These are phyloP conservation scores for Gossypium anomalum DNA, from an alignment of 345 rosid species.

Conservation along the genomic window DNA sequence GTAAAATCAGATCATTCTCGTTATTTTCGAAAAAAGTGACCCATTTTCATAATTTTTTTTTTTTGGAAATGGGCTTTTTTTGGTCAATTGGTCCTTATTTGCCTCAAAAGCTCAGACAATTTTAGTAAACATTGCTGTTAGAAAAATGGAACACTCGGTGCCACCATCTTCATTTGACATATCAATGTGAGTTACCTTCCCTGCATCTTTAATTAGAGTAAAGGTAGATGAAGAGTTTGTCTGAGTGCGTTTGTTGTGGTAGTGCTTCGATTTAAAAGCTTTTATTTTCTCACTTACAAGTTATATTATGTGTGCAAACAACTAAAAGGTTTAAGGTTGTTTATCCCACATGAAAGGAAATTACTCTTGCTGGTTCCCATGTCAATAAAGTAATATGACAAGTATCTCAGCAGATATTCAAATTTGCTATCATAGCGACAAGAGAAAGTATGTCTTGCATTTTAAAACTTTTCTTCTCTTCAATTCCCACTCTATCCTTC, in stretches of 20 bases:
- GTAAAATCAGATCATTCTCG: too few relatives aligned
- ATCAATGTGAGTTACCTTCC: conserved; percentile 53
- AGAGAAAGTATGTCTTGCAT: conserved; percentile 51
- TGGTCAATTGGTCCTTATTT: too few relatives aligned
- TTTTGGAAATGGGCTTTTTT: too few relatives aligned
- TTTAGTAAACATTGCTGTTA: conserved; percentile 61
- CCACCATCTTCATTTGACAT: conserved; percentile 64
- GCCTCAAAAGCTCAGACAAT: conserved; percentile 55
- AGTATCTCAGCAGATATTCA: conserved; percentile 13
- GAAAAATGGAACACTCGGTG: conserved; percentile 57
- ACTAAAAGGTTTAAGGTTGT: too few relatives aligned
- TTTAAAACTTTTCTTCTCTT: neutral
- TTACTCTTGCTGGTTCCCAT: too few relatives aligned
- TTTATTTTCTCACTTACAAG: conserved; percentile 12
- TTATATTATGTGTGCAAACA: conserved; percentile 38
- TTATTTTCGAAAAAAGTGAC: rapidly evolving
- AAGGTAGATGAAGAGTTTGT: conserved; percentile 35
- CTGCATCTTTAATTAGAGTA: conserved; percentile 52
- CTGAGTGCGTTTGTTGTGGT: conserved; percentile 7
- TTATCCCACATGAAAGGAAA: too few relatives aligned
- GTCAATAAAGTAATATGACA: too few relatives aligned
- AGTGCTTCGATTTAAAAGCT: neutral
- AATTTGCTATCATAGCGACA: conserved; percentile 45
- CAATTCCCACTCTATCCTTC: neutral
- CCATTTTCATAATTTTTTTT: too few relatives aligned